Base-by-base conservation (phyloP, 1,284 basidiomycete species). In the Abortiporus biennis region DNA sequence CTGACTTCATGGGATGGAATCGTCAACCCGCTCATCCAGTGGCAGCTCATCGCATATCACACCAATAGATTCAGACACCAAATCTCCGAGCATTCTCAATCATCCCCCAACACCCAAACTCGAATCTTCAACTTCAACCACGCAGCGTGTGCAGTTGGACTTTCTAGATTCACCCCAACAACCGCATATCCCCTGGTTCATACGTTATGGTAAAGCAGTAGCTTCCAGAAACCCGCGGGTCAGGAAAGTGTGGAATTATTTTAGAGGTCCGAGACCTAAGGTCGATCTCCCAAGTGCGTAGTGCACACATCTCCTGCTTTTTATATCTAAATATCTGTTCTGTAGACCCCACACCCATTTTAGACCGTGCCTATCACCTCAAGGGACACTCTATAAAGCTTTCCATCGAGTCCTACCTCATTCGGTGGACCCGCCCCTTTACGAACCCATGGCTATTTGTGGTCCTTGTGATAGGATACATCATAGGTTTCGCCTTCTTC, bases 401-500 rank as follows among this genome's bases (percentile, higher is more conserved):
- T 16, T 67, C 72, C 13, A 59, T 86, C 23, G 84, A 87, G 54
- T 67, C 76, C 3, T 58, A 58, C 1, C 59, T 77, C 43, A 58
- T 78, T 33, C 68, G 68, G 23, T 38, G 65, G 35, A 82, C 80
- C 13, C 68, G 67, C 32, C 67, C 61, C 4, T 60, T 84, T 36
- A 73, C 74, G 2, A 61, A 61, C 22, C 64, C 69, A 12, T 78
- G 72, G 70, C 48, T 85, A 11, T 71, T 86, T 44, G 46, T 70
- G 15, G 21, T 80, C 34, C 68, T 87, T 21, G 71, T 63, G 27
- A 67, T 67, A 22, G 78, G 66, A 1, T 92, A 88, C 58, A 81
- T 91, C 48, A 71, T 88, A 38, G 76, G 71, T 15, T 69, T 90
- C 32, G 74, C 84, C 0, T 87, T 91, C 62, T 74, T 90, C 47